Conservation (phyloP, 2,329 filamentous ascomycete species). For the Boeremia exigua region DNA sequence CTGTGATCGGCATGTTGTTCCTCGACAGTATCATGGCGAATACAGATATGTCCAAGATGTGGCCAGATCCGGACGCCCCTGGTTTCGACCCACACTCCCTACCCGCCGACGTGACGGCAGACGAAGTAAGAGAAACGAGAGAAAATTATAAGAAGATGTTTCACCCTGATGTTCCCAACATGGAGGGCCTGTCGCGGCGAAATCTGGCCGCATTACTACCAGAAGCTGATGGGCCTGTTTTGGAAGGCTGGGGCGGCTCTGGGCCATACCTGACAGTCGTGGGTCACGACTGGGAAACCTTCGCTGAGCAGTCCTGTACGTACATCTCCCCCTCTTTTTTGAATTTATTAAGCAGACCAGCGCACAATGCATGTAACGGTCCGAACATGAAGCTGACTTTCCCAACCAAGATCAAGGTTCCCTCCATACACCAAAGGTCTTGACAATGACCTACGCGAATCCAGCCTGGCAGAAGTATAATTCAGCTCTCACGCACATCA, state of each 20-base stretch:
- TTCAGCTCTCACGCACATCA: constrained; percentile 56
- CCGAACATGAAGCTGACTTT: constrained; percentile 5
- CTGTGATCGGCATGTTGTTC: constrained; percentile 56
- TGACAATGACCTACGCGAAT: constrained; percentile 61
- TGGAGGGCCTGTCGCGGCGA: constrained; percentile 58
- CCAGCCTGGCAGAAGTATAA: constrained; percentile 63
- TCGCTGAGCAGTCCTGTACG: constrained; percentile 56
- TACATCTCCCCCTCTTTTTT: background rate
- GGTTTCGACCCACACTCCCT: constrained; percentile 53
- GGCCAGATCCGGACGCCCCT: constrained; percentile 60
- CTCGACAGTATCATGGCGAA: constrained; percentile 66
- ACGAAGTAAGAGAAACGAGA: constrained; percentile 46
- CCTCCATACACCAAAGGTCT: constrained; percentile 39
- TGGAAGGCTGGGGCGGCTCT: constrained; percentile 47
- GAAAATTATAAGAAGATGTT: constrained; percentile 52
- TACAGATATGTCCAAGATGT: constrained; percentile 61
- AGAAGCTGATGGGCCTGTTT: constrained; percentile 48
- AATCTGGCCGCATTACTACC: constrained; percentile 55
- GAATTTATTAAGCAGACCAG: no score
- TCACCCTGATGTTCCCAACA: constrained; percentile 57
- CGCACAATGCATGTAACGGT: background rate
- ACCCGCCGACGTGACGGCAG: constrained; percentile 48
- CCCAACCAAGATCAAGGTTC: constrained; percentile 27
- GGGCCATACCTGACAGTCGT: constrained; percentile 57
- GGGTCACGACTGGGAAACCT: constrained; percentile 61